Base-by-base conservation (phyloP, 306 rosid species). In the Castanea crenata region DNA sequence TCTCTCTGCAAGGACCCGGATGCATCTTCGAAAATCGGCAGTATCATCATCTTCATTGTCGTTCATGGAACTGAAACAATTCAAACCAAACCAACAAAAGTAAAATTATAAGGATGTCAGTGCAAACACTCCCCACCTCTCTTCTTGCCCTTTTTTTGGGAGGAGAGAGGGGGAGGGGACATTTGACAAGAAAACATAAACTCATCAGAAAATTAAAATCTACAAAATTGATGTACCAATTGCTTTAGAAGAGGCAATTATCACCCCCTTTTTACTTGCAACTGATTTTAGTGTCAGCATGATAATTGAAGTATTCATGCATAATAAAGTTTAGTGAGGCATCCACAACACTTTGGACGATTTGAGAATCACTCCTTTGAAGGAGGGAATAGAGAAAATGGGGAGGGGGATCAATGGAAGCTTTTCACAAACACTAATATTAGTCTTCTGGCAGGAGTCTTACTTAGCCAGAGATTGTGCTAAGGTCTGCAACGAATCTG, bases 391-490 rank as follows among this genome's bases (percentile, higher is more conserved):
- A 6, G 15, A 68, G 72, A 83, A 61, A 54, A 51, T 25, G 51
- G 31, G 6, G 61, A 71, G 25, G 78, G 55, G 34, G 21, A 16
- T 44, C 29, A 4, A 35, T 49, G 70, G 34, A 58, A 59, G 32
- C 27, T 62, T 70, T 69, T 41, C 68, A 31, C 34, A 76, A 15
- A 73, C 35, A 13, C 34, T 71, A 46, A 38, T 54, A 16, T 54
- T 31, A 64, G 51, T 58, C 76, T 73, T 35, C 34, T 44, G 21
- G 71, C 54, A 75, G 78, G 77, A 5, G 67, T 81, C 82, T 93
- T 93, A 96, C 98, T 88, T 96, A 84, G 97, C 88, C 87, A 96
- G 82, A 80, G 99, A 93, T 78, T 96, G 97, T 0, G 98, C 89
- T 67, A 93, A 83, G 74, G 80, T 69, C 20, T 83, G 92, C 72